Percentiles rank a stretch among this genome's conserved stretches.
Evolutionary conservation across 2,329 filamentous ascomycete genomes (phyloP).

Genomic region (Colletotrichum falcatum): DNA sequence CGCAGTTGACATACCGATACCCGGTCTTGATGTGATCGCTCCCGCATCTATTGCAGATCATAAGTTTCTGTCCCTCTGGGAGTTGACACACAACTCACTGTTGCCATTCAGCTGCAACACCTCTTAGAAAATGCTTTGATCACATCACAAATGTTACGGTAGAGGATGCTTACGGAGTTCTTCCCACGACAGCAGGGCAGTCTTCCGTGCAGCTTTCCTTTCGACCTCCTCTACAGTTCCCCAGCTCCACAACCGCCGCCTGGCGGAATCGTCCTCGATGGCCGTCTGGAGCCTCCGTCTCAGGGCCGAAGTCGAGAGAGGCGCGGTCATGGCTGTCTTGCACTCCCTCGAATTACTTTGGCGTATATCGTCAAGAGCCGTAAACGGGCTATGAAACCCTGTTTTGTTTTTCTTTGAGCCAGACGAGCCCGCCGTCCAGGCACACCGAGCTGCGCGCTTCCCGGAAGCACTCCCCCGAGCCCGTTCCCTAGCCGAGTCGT

Average conservation of each 20-base stretch:
- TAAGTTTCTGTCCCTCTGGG: neutral
- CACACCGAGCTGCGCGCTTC: neutral
- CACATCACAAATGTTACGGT: neutral
- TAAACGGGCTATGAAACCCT: neutral
- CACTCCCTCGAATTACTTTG: neutral
- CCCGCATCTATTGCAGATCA: conserved; percentile 14
- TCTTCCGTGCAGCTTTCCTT: neutral
- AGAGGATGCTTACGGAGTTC: conserved; percentile 24
- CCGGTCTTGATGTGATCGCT: conserved; percentile 33
- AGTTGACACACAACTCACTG: conserved; percentile 9
- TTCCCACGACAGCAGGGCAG: conserved; percentile 13
- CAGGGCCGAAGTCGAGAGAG: conserved; percentile 20
- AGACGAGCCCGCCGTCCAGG: neutral
- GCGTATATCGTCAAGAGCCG: neutral
- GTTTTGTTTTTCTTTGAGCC: no score
- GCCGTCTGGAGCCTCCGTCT: conserved; percentile 20
- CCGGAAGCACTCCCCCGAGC: neutral
- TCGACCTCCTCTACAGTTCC: neutral
- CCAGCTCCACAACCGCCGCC: conserved; percentile 8
- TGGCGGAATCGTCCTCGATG: conserved; percentile 10
- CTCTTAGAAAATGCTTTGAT: neutral
- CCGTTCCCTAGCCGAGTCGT: neutral
- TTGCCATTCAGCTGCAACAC: conserved; percentile 23
- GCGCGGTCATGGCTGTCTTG: conserved; percentile 4
- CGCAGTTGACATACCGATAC: conserved; percentile 12